These are phyloP conservation scores for Orbilia quercus DNA, from an alignment of 2,329 filamentous ascomycete genomes.

Conservation along the genomic window DNA sequence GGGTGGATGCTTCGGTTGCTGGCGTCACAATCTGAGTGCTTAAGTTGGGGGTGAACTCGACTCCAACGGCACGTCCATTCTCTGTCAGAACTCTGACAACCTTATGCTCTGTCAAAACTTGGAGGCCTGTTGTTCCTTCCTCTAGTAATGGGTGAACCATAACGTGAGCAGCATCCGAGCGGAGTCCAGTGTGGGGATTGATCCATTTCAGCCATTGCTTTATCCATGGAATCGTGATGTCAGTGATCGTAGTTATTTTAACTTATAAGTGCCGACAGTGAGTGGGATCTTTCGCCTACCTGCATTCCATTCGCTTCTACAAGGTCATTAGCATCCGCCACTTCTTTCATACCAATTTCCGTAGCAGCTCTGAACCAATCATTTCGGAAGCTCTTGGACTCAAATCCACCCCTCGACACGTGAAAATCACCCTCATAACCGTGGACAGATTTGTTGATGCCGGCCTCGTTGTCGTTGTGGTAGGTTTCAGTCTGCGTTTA, in stretches of 20 bases:
- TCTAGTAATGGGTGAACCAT: constrained; percentile 69
- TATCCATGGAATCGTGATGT: too few species aligned
- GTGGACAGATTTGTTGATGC: constrained; percentile 53
- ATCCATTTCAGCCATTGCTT: constrained; percentile 58
- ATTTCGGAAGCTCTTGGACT: constrained; percentile 63
- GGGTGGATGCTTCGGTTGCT: constrained; percentile 60
- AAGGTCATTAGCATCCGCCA: constrained; percentile 39
- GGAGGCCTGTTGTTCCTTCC: constrained; percentile 69
- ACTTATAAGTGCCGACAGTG: too few species aligned
- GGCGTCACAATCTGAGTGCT: constrained; percentile 62
- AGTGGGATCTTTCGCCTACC: constrained; percentile 5
- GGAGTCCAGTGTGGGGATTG: constrained; percentile 65
- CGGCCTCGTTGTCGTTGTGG: constrained; percentile 37
- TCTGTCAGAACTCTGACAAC: constrained; percentile 70
- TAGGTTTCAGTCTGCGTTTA: constrained; percentile 57
- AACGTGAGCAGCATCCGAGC: constrained; percentile 70
- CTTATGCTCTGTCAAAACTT: constrained; percentile 70
- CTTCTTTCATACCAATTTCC: constrained; percentile 64
- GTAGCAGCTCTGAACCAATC: constrained; percentile 67
- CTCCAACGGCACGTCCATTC: constrained; percentile 69
- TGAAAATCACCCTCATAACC: constrained; percentile 57
- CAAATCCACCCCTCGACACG: constrained; percentile 68
- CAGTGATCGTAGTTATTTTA: too few species aligned
- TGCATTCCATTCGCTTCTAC: constrained; percentile 28
- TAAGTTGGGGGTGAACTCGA: constrained; percentile 70